Evolutionary conservation across 2,329 filamentous ascomycete genomes (phyloP).

Genomic region (Apiospora rasikravindrae): DNA sequence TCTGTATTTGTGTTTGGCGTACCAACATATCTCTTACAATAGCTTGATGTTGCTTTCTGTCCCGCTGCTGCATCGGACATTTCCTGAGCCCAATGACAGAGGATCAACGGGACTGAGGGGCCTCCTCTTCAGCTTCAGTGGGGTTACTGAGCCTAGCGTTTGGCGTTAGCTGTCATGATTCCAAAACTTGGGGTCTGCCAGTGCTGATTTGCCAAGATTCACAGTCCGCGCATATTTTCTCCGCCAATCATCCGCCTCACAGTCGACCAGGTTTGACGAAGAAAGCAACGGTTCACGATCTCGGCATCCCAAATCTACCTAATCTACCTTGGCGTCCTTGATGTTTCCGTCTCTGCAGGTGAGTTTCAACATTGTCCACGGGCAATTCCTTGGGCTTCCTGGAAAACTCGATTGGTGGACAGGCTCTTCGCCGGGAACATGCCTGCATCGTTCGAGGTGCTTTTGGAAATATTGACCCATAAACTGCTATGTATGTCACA

Average conservation of each 20-base stretch:
- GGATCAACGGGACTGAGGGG: background rate
- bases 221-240: conserved; percentile 8
- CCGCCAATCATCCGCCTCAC: conserved; percentile 3
- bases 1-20: background rate
- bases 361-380: background rate
- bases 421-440: background rate
- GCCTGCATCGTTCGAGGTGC: background rate
- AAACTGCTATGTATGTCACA: background rate
- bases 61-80: conserved; percentile 13
- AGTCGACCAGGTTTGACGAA: background rate
- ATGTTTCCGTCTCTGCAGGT: background rate
- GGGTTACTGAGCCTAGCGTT: background rate
- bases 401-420: background rate
- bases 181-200: conserved; percentile 11
- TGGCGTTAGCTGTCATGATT: background rate
- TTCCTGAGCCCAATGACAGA: background rate
- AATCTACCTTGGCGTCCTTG: background rate
- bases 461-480: background rate
- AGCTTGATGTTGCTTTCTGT: background rate
- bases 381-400: background rate
- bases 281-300: background rate
- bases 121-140: background rate
- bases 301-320: background rate
- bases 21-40: background rate
- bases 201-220: background rate